Percentiles rank a stretch among this genome's conserved stretches.
phyloP scores from a whole-genome alignment of 176 grass and related monocot species.

The Saccharum officinarum region DNA sequence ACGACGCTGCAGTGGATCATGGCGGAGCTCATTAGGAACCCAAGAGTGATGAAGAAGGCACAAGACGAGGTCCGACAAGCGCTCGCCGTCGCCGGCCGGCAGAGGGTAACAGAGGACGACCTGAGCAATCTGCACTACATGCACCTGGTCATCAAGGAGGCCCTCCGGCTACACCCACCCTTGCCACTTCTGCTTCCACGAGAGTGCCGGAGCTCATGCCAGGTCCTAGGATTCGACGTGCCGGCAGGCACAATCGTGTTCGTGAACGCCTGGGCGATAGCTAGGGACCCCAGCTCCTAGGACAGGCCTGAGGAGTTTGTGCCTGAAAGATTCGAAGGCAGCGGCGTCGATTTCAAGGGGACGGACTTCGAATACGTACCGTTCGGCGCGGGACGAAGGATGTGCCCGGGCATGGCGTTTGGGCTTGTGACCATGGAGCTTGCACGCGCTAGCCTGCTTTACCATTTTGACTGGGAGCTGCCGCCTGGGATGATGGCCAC shows the following conservation, averaged over 20 bases:
- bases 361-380: slow-evolving; percentile 26
- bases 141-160: slow-evolving; percentile 40
- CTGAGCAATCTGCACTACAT: not conserved
- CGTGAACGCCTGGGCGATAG: slow-evolving; percentile 43
- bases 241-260: slow-evolving; percentile 32
- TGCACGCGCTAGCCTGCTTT: not conserved
- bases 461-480: slow-evolving; percentile 37
- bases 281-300: slow-evolving; percentile 14
- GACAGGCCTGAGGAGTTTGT: not conserved
- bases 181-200: slow-evolving; percentile 31
- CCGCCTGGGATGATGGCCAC: not conserved
- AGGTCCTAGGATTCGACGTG: slow-evolving; percentile 25
- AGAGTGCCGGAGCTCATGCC: slow-evolving; percentile 3
- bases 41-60: slow-evolving; percentile 9
- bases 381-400: slow-evolving; percentile 37
- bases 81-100: not conserved
- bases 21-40: slow-evolving; percentile 39
- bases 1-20: slow-evolving; percentile 42
- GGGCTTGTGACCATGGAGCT: slow-evolving; percentile 23
- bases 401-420: slow-evolving; percentile 43
- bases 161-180: slow-evolving; percentile 29
- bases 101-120: not conserved
- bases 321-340: slow-evolving; percentile 16
- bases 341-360: slow-evolving; percentile 30
- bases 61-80: slow-evolving; percentile 20